Evolutionary conservation across 345 rosid genomes (phyloP), one percentile per base, ranked within the genome.

Genomic region (Lepidium africanum): DNA sequence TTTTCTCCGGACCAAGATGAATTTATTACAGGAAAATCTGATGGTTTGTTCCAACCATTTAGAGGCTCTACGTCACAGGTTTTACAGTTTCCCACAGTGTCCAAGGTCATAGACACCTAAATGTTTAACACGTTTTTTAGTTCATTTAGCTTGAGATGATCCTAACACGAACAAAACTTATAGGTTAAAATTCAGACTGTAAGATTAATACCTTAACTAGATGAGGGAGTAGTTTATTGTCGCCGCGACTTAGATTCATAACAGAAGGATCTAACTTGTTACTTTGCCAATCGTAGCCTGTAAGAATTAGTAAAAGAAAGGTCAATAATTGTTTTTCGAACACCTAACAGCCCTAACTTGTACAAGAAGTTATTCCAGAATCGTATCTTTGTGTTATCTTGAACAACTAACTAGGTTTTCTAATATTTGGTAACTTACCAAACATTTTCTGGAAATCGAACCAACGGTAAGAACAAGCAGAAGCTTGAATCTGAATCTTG

Each of bases 221-320:
- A 70, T 85, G 96, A 59, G 97, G 97, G 37, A 88, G 43, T 19
- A 77, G 23, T 40, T 77, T 70, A 7, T 75, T 63, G 9, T 76
- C 81, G 0, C 76, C 76, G 5, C 77, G 76, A 16, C 72, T 73
- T 14, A 80, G 52, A 35, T 90, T 90, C 97, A 92, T 88, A 3
- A 77, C 71, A 13, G 94, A 83, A 60, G 97, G 98, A 75, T 92
- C 93, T 7, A 92, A 73, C 58, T 81, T 81, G 7, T 80, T 82
- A 41, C 81, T 89, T 72, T 81, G 85, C 98, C 98, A 92, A 57
- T 87, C 61, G 41, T 92, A 89, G 23, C 98, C 96, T 92, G 75
- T 54, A 14, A 48, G 46, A 38, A 19, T 10, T 12, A 33, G 2
- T 25, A 10, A 3, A 63, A 10, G 10, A 19, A 67, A 11, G 33